Evolutionary conservation across 495 filamentous ascomycete species (phyloP), one percentile per base, ranked within the genome.

Genomic region (Geopyxis carbonaria): DNA sequence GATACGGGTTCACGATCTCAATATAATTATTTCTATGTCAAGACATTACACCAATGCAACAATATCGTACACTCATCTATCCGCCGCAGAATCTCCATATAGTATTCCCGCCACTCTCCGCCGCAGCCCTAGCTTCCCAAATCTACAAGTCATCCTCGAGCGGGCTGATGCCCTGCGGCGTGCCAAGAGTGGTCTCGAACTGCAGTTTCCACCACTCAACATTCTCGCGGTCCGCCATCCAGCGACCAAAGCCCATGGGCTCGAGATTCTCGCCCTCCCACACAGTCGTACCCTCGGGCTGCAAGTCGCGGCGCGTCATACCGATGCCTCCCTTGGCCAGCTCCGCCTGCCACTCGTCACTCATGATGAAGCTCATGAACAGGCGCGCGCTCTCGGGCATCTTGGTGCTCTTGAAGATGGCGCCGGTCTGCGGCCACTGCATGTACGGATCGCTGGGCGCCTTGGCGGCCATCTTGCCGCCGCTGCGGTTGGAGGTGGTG

Each of bases 311-410:
- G 36, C 46, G 51, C 16, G 29, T 33, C 25, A 24, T 35, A 34
- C 21, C 45, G 14, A 10, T 4, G 9, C 45, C 57, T 34, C 25
- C 29, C 15, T 3, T 15, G 19, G 35, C 42, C 23, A 38, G 19
- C 5, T 15, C 11, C 0, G 22, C 25, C 39, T 59, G 59, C 5
- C 36, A 40, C 16, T 48, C 47, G 14, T 50, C 38, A 4, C 55
- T 58, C 15, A 59, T 25, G 14, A 61, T 18, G 38, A 31, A 61
- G 27, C 47, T 58, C 1, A 55, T 42, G 4, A 61, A 50, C 4
- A 61, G 45, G 34, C 59, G 61, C 10, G 59, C 45, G 1, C 45
- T 37, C 41, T 61, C 59, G 10, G 57, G 59, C 14, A 50, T 48
- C 23, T 59, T 48, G 1, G 59, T 56, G 9, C 50, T 45, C n/a